Evolutionary conservation across 1,139 yeast species (phyloP).

Genomic region (Pichia cactophila): DNA sequence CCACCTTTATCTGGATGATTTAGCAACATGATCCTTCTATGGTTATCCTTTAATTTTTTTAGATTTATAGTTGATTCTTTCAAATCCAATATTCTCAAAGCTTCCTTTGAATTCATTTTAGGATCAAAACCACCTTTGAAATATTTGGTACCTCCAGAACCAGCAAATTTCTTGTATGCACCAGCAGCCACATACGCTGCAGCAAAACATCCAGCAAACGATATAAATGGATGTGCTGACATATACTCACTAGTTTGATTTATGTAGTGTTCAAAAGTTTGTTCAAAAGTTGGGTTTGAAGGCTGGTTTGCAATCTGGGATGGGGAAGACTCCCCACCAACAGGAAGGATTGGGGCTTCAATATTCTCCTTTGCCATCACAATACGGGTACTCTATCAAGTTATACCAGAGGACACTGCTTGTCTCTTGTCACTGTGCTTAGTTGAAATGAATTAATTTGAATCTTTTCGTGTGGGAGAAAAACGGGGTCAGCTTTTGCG

Average conservation of each 20-base stretch:
- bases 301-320: constrained; percentile 20
- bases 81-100: constrained; percentile 77
- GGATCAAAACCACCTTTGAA: constrained; percentile 82
- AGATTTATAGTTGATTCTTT: constrained; percentile 72
- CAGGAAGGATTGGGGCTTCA: constrained; percentile 52
- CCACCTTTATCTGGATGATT: constrained; percentile 99
- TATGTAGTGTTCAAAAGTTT: constrained; percentile 55
- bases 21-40: constrained; percentile 84
- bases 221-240: constrained; percentile 70
- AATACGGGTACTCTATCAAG: too few relatives aligned
- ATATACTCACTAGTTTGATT: constrained; percentile 56
- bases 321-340: constrained; percentile 44
- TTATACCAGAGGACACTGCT: too few relatives aligned
- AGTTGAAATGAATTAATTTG: too few relatives aligned
- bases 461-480: not conserved
- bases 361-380: constrained; percentile 30
- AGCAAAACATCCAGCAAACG: constrained; percentile 65
- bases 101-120: constrained; percentile 88
- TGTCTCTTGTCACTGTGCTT: too few relatives aligned
- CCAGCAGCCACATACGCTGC: constrained; percentile 63
- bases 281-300: constrained; percentile 20
- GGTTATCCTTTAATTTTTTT: constrained; percentile 81
- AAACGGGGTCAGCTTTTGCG: not conserved
- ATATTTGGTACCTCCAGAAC: constrained; percentile 66
- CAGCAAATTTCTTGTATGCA: constrained; percentile 57